A percentile compares a stretch with the other conserved stretches of the same genome.
Conservation (phyloP, 2,329 filamentous ascomycete genomes). For the Alternaria tenuissima region DNA sequence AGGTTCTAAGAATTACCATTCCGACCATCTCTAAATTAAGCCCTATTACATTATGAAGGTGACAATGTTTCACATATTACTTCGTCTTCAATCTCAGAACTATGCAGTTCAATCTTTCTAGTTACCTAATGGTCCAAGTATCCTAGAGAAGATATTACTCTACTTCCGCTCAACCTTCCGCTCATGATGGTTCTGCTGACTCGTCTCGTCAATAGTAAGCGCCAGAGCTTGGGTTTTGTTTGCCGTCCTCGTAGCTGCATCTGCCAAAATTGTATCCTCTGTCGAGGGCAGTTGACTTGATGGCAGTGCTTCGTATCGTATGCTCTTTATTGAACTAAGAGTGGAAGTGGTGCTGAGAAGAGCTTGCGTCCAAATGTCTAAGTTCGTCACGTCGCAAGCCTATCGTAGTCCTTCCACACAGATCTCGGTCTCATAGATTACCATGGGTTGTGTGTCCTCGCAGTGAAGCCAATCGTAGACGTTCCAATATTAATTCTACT, state of each 20-base stretch:
- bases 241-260: background rate
- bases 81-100: background rate
- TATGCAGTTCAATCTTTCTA: background rate
- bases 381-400: background rate
- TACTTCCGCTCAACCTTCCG: background rate
- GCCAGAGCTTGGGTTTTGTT: background rate
- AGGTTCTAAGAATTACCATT: background rate
- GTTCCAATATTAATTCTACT: background rate
- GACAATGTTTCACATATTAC: background rate
- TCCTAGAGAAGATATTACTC: background rate
- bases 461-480: background rate
- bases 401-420: background rate
- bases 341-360: background rate
- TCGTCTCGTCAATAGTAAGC: background rate
- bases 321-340: background rate
- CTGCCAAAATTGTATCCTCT: background rate
- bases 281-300: background rate
- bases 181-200: background rate
- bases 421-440: background rate
- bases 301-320: background rate
- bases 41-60: background rate
- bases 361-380: background rate
- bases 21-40: background rate
- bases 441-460: background rate
- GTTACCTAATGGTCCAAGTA: background rate